A percentile compares a stretch with the other conserved stretches of the same genome.
phyloP scores from a whole-genome alignment of 2,329 filamentous ascomycete species.

The Cryoendolithus antarcticus region DNA sequence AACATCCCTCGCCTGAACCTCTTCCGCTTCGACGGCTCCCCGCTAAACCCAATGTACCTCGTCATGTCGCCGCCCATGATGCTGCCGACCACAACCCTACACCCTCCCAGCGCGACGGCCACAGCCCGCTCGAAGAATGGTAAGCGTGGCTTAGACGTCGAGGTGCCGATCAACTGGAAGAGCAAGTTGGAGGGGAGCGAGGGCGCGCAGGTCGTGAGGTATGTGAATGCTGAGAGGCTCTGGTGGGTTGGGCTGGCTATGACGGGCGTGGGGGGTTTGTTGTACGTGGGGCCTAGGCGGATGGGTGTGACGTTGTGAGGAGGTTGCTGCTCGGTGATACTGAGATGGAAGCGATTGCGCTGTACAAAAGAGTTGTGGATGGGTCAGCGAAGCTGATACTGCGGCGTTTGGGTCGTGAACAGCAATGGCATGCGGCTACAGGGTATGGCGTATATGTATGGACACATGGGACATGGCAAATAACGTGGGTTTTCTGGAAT shows the following conservation, averaged over 20 bases:
- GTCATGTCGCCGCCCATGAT: constrained; percentile 52
- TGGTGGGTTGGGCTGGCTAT: constrained; percentile 40
- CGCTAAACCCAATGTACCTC: constrained; percentile 56
- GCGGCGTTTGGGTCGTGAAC: too few species aligned
- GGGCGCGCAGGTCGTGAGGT: constrained; percentile 20
- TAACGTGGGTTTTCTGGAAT: too few species aligned
- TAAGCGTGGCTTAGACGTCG: constrained; percentile 18
- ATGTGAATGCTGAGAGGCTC: constrained; percentile 31
- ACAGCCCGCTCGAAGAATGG: constrained; percentile 17
- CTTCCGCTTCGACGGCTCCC: constrained; percentile 50
- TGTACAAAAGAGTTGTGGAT: too few species aligned
- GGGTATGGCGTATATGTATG: too few species aligned
- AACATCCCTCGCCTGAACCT: constrained; percentile 52
- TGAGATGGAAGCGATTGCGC: too few species aligned
- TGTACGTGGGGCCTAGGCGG: constrained; percentile 32
- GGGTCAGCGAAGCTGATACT: too few species aligned
- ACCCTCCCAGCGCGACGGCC: constrained; percentile 28
- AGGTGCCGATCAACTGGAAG: constrained; percentile 30
- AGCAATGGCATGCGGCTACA: too few species aligned
- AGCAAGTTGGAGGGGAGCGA: constrained; percentile 13
- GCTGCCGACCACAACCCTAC: constrained; percentile 56
- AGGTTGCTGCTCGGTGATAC: too few species aligned
- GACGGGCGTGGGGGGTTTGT: constrained; percentile 34
- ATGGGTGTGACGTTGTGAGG: constrained; percentile 15
- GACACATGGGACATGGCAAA: too few species aligned